Evolutionary conservation across 2,329 filamentous ascomycete genomes (phyloP).

Genomic region (Fusarium newnesense): DNA sequence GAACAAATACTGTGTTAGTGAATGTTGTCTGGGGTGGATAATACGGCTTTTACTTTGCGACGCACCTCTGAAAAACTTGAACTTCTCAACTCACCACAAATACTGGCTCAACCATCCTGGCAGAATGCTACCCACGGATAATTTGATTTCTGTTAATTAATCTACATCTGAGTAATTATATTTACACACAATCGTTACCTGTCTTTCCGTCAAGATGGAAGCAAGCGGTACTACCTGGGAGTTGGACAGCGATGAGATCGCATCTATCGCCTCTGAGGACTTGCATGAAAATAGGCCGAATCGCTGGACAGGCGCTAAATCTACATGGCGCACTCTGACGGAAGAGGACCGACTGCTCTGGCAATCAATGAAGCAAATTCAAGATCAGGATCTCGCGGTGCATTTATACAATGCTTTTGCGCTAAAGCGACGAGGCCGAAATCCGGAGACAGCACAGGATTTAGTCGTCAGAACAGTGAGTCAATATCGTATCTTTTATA

Average conservation of each 20-base stretch:
- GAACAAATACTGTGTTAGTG: not conserved
- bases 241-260: slow-evolving; percentile 58
- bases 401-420: slow-evolving; percentile 85
- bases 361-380: slow-evolving; percentile 69
- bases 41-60: not conserved
- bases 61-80: slow-evolving; percentile 24
- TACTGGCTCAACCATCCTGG: not conserved
- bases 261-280: slow-evolving; percentile 59
- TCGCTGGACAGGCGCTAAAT: slow-evolving; percentile 73
- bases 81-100: slow-evolving; percentile 21
- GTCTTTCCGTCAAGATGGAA: slow-evolving; percentile 29
- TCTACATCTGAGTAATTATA: not conserved
- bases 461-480: slow-evolving; percentile 47
- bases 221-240: slow-evolving; percentile 49
- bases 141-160: not conserved
- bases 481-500: not conserved
- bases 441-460: slow-evolving; percentile 42
- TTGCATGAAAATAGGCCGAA: slow-evolving; percentile 69
- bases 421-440: slow-evolving; percentile 61
- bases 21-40: slow-evolving; percentile 17
- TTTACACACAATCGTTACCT: not conserved
- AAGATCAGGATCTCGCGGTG: slow-evolving; percentile 73
- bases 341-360: slow-evolving; percentile 70
- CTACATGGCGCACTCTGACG: slow-evolving; percentile 74
- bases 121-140: not conserved